A percentile compares a stretch with the other conserved stretches of the same genome.
Conservation (phyloP, 2,329 filamentous ascomycete species). For the Ophiostoma pallidulum region DNA sequence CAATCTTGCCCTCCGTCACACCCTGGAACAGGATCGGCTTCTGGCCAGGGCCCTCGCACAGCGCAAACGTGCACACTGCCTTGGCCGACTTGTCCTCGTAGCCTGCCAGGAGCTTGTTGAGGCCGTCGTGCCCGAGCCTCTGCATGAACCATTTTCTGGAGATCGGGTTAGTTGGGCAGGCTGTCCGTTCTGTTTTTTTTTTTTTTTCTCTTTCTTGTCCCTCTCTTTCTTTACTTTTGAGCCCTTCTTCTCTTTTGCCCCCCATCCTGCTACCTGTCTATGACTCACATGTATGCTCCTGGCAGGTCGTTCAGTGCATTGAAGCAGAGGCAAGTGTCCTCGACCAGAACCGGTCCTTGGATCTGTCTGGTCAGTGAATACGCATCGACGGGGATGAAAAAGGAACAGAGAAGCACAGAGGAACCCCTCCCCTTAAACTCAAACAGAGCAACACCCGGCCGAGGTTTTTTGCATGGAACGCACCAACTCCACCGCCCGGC, state of each 20-base stretch:
- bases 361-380: slow-evolving; percentile 39
- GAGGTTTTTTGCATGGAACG: too few species aligned
- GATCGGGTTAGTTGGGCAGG: too few species aligned
- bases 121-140: slow-evolving; percentile 67
- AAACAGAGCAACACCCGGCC: too few species aligned
- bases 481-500: slow-evolving; percentile 69
- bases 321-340: slow-evolving; percentile 93
- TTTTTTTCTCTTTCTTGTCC: too few species aligned
- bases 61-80: slow-evolving; percentile 93
- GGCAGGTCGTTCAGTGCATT: slow-evolving; percentile 83
- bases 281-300: slow-evolving; percentile 82
- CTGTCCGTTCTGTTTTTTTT: too few species aligned
- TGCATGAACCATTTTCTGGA: slow-evolving; percentile 96
- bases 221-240: too few species aligned
- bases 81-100: slow-evolving; percentile 87
- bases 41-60: slow-evolving; percentile 73
- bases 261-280: too few species aligned
- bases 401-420: not conserved
- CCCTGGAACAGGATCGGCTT: slow-evolving; percentile 88
- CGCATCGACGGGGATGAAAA: not conserved
- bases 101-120: slow-evolving; percentile 82
- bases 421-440: too few species aligned
- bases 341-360: slow-evolving; percentile 80
- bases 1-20: slow-evolving; percentile 74
- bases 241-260: too few species aligned